phyloP scores from a whole-genome alignment of 2,329 filamentous ascomycete genomes.

The Fusarium devonianum region DNA sequence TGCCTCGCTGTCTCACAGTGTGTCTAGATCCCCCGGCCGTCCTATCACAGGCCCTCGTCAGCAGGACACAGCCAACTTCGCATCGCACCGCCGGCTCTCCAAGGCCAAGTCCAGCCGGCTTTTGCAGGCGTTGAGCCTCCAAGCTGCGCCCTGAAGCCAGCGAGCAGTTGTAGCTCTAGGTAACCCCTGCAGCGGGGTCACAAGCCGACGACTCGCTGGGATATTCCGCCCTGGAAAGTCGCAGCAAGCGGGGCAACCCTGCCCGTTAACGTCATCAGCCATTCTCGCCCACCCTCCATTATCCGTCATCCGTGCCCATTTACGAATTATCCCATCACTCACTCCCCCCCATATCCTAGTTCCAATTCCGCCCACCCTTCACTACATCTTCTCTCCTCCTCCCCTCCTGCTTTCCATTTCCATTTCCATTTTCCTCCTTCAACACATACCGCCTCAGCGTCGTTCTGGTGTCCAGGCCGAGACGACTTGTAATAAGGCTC shows the following conservation, averaged over 20 bases:
- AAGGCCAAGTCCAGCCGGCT: constrained; percentile 10
- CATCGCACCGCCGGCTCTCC: neutral
- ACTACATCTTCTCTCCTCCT: constrained; percentile 25
- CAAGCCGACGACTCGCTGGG: constrained; percentile 26
- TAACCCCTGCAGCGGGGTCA: constrained; percentile 34
- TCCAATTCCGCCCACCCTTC: constrained; percentile 34
- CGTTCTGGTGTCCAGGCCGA: constrained; percentile 3
- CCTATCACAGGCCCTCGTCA: constrained; percentile 37
- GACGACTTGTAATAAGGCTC: constrained; percentile 10
- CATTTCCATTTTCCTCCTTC: constrained; percentile 12
- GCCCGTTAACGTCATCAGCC: constrained; percentile 41
- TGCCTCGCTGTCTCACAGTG: constrained; percentile 6
- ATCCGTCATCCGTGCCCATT: constrained; percentile 31
- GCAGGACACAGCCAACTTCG: constrained; percentile 18
- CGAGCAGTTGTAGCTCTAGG: neutral
- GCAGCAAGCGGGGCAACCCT: constrained; percentile 31
- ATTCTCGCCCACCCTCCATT: constrained; percentile 28
- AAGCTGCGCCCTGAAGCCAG: neutral
- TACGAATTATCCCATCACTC: constrained; percentile 16
- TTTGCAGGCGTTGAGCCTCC: constrained; percentile 9
- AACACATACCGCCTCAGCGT: neutral
- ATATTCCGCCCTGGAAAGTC: constrained; percentile 33
- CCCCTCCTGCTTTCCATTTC: constrained; percentile 5
- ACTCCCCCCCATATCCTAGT: constrained; percentile 18
- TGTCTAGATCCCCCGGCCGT: constrained; percentile 1